Percentiles rank a stretch among this genome's conserved stretches.
Conservation (phyloP, 352 stramenopile genomes). For the Pythium brassicae region DNA sequence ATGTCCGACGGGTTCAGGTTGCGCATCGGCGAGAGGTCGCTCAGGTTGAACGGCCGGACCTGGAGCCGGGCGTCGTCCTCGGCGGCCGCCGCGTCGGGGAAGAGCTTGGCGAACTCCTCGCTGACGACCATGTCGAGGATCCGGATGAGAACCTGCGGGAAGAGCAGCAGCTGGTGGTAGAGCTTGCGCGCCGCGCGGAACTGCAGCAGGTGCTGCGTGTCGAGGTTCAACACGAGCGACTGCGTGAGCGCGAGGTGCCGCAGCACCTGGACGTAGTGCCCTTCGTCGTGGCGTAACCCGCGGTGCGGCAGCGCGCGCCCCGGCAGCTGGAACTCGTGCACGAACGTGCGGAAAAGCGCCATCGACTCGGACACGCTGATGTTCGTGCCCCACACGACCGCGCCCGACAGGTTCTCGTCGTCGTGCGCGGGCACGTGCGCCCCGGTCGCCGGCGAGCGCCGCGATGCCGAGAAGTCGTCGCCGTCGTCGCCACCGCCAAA, state of each 20-base stretch:
- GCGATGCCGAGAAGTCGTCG: constrained; percentile 34
- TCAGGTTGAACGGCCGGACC: constrained; percentile 97
- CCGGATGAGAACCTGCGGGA: constrained; percentile 94
- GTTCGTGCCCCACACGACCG: constrained; percentile 93
- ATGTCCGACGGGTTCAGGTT: constrained; percentile 97
- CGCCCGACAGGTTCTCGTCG: constrained; percentile 63
- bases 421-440: constrained; percentile 14
- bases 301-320: constrained; percentile 19
- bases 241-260: constrained; percentile 75
- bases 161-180: constrained; percentile 97
- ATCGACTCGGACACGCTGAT: constrained; percentile 92
- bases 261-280: constrained; percentile 80
- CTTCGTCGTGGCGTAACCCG: constrained; percentile 29
- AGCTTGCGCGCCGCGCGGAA: constrained; percentile 80
- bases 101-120: constrained; percentile 82
- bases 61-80: constrained; percentile 82
- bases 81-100: constrained; percentile 29
- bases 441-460: constrained; percentile 15
- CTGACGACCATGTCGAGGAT: constrained; percentile 96
- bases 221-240: constrained; percentile 87
- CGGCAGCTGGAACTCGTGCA: constrained; percentile 75
- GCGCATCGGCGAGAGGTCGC: constrained; percentile 91
- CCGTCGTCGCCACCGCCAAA: background rate
- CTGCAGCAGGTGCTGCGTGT: constrained; percentile 89
- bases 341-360: constrained; percentile 85